phyloP scores from a whole-genome alignment of 148 eudicot species.

The Chenopodium quinoa region DNA sequence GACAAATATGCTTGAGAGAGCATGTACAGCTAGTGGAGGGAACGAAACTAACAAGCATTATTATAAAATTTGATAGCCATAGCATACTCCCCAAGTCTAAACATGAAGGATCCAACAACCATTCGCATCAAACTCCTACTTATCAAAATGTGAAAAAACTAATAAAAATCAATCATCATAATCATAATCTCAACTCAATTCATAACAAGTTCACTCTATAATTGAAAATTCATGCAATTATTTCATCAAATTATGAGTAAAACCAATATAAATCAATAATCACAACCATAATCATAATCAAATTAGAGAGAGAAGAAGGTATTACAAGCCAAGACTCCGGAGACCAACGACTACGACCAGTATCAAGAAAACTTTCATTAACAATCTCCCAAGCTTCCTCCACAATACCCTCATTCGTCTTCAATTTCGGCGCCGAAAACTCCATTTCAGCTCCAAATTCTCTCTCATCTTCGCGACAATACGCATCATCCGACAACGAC shows the following conservation, averaged over 20 bases:
- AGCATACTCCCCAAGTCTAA: background rate
- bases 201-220: background rate
- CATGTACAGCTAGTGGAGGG: background rate
- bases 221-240: background rate
- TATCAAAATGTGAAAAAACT: background rate
- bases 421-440: conserved; percentile 19
- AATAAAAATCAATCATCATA: background rate
- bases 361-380: conserved; percentile 58
- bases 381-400: conserved; percentile 97
- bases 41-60: background rate
- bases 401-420: conserved; percentile 61
- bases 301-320: conserved; percentile 1
- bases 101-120: background rate
- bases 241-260: background rate
- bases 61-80: background rate
- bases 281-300: background rate
- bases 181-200: background rate
- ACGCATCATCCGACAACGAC: conserved; percentile 15
- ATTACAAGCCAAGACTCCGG: conserved; percentile 76
- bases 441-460: conserved; percentile 20
- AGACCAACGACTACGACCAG: conserved; percentile 63
- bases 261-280: background rate
- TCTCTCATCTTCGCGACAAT: conserved; percentile 41
- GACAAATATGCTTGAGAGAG: conserved; percentile 12
- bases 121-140: background rate